Evolutionary conservation across 805 yeast genomes (phyloP).

Genomic region (Candida montana): DNA sequence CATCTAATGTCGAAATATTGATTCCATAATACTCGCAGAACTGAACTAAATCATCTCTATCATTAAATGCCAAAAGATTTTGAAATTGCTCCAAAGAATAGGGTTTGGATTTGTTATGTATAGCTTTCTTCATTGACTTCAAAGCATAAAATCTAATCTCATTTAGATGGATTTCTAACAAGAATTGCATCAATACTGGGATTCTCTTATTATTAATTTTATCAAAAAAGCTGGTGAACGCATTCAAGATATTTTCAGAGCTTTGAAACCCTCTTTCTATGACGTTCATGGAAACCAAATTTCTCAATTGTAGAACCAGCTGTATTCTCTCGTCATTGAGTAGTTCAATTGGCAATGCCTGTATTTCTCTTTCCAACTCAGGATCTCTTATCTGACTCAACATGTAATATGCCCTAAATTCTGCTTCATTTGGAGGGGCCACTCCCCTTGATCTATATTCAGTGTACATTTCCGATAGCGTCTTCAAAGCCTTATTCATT

Average conservation of each 20-base stretch:
- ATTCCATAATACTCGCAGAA: conserved; percentile 66
- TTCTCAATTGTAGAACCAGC: conserved; percentile 65
- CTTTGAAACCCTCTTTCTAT: conserved; percentile 48
- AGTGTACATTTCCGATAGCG: conserved; percentile 79
- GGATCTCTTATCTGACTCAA: conserved; percentile 78
- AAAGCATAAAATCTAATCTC: conserved; percentile 73
- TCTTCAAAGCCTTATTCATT: conserved; percentile 83
- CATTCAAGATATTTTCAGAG: conserved; percentile 53
- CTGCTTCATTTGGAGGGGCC: conserved; percentile 78
- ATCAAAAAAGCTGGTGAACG: conserved; percentile 60
- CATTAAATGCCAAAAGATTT: conserved; percentile 61
- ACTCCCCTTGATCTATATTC: conserved; percentile 72
- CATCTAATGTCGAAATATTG: conserved; percentile 29
- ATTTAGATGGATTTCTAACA: conserved; percentile 75
- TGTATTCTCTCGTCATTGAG: conserved; percentile 55
- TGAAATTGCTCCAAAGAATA: conserved; percentile 45
- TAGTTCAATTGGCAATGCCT: conserved; percentile 55
- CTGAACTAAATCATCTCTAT: conserved; percentile 41
- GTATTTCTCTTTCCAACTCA: conserved; percentile 73
- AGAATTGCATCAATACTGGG: conserved; percentile 67
- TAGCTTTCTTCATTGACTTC: conserved; percentile 56
- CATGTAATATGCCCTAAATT: conserved; percentile 83
- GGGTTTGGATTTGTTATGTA: conserved; percentile 68
- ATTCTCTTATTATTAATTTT: conserved; percentile 42
- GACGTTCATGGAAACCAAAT: conserved; percentile 53